A percentile compares a stretch with the other conserved stretches of the same genome.
Evolutionary conservation across 2,329 filamentous ascomycete species (phyloP).

Genomic region (Piedraia hortae): DNA sequence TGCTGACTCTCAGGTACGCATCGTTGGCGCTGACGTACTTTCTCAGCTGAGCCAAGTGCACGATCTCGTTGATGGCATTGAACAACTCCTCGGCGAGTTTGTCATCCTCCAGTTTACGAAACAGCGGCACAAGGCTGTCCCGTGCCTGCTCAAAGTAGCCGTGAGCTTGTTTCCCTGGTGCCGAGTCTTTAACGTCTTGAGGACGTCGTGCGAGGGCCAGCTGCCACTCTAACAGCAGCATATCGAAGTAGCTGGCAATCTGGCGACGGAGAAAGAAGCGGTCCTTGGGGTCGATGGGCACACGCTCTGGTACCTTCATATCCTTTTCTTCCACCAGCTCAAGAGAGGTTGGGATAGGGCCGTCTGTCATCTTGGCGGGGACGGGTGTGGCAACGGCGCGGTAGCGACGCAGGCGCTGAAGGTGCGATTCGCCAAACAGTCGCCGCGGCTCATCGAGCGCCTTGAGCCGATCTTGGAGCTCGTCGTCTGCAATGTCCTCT

Average conservation of each 20-base stretch:
- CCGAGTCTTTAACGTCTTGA: conserved; percentile 35
- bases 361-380: conserved; percentile 27
- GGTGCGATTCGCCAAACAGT: conserved; percentile 61
- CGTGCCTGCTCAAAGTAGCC: conserved; percentile 66
- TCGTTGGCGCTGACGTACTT: conserved; percentile 93
- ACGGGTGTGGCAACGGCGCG: conserved; percentile 26
- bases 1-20: conserved; percentile 73
- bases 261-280: conserved; percentile 57
- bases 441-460: conserved; percentile 42
- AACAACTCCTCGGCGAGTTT: conserved; percentile 41
- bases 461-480: conserved; percentile 40
- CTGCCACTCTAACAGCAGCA: conserved; percentile 80
- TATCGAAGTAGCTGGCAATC: conserved; percentile 80
- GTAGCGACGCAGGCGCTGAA: conserved; percentile 41
- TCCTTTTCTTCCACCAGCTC: conserved; percentile 56
- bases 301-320: conserved; percentile 48
- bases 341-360: conserved; percentile 69
- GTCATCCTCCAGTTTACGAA: conserved; percentile 61
- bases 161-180: conserved; percentile 54
- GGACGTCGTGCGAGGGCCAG: conserved; percentile 37
- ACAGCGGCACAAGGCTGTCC: conserved; percentile 69
- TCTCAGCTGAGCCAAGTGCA: conserved; percentile 64
- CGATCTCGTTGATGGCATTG: conserved; percentile 68
- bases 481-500: conserved; percentile 43
- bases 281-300: conserved; percentile 35